Percentiles rank a stretch among this genome's conserved stretches.
phyloP scores from a whole-genome alignment of 2,329 filamentous ascomycete species.

The Alternaria tenuissima region DNA sequence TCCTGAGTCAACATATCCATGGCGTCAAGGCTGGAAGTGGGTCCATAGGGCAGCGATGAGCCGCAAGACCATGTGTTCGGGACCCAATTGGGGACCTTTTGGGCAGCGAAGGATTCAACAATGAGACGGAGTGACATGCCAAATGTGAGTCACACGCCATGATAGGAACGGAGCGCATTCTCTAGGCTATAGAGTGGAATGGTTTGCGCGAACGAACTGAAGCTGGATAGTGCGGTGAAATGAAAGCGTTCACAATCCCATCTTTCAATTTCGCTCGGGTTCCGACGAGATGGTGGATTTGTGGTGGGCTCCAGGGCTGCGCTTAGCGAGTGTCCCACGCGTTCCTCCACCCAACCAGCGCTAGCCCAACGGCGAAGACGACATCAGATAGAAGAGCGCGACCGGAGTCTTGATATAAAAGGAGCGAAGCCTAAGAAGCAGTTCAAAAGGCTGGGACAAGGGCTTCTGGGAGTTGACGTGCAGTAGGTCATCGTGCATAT shows the following conservation, averaged over 20 bases:
- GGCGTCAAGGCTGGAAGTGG: slow-evolving; percentile 33
- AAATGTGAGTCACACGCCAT: slow-evolving; percentile 32
- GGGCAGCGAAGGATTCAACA: slow-evolving; percentile 33
- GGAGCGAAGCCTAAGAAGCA: background rate
- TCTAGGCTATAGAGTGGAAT: slow-evolving; percentile 19
- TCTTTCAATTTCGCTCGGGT: slow-evolving; percentile 8
- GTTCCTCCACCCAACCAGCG: slow-evolving; percentile 26
- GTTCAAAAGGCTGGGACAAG: background rate
- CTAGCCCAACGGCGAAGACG: slow-evolving; percentile 21
- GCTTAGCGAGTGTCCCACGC: slow-evolving; percentile 30
- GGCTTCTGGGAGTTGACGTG: background rate
- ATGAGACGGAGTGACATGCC: slow-evolving; percentile 14
- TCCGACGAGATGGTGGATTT: slow-evolving; percentile 1
- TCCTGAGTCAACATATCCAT: slow-evolving; percentile 23
- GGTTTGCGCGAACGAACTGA: slow-evolving; percentile 8
- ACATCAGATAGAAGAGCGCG: slow-evolving; percentile 2
- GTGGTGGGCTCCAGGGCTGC: slow-evolving; percentile 22
- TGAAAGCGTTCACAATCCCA: background rate
- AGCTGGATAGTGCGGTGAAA: slow-evolving; percentile 18
- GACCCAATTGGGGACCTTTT: slow-evolving; percentile 35
- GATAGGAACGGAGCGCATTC: slow-evolving; percentile 15
- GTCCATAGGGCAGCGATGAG: slow-evolving; percentile 40
- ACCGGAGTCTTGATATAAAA: background rate
- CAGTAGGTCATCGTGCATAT: background rate
- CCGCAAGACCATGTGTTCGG: slow-evolving; percentile 26